These are phyloP conservation scores for Chenopodium album DNA, from an alignment of 148 eudicot genomes.

Conservation along the genomic window DNA sequence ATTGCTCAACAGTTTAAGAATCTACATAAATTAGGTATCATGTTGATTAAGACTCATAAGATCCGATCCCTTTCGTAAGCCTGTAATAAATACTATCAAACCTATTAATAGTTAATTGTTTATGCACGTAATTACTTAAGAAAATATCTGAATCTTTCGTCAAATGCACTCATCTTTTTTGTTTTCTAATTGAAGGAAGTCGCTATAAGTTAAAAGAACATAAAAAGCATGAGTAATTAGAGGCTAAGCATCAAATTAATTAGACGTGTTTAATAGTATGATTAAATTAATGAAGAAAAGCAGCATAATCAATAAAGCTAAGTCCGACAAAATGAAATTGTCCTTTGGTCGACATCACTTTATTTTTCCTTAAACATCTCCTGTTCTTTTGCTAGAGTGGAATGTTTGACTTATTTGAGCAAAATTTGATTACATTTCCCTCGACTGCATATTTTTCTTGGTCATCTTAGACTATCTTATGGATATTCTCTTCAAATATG, in stretches of 20 bases:
- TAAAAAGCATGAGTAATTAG: neutral
- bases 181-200: neutral
- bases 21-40: conserved; percentile 19
- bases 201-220: neutral
- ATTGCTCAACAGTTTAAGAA: conserved; percentile 17
- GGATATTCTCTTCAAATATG: too few species aligned
- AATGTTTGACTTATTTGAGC: conserved; percentile 1
- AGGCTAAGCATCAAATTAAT: neutral
- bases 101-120: neutral
- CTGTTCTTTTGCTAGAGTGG: neutral
- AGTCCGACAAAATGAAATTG: conserved; percentile 16
- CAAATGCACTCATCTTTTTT: conserved; percentile 8
- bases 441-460: too few species aligned
- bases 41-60: conserved; percentile 20
- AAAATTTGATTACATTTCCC: too few species aligned
- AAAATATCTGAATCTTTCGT: neutral
- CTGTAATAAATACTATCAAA: neutral
- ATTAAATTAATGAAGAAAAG: neutral
- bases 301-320: neutral
- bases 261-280: neutral
- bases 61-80: conserved; percentile 10
- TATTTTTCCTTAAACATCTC: neutral
- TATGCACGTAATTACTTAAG: neutral
- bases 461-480: too few species aligned
- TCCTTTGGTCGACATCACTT: neutral